Base-by-base conservation (phyloP, 768 basidiomycete species). In the Leucocoprinus birnbaumii region DNA sequence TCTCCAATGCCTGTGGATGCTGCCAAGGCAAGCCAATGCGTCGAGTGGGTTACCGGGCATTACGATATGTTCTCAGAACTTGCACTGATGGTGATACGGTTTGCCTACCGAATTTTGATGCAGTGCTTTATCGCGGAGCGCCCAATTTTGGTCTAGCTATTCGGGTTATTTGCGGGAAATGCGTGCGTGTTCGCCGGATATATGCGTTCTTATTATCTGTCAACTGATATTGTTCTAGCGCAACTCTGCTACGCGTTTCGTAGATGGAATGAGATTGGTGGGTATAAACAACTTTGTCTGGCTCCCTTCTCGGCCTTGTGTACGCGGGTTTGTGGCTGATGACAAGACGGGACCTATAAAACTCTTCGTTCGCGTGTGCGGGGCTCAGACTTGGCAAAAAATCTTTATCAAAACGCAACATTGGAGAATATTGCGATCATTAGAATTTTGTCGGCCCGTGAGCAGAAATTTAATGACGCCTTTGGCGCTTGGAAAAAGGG, bases 131-230 rank as follows among this genome's bases (percentile, higher is more conserved):
- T 83, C 88, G 14, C 75, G 88, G 47, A 91, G 89, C 63, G 82
- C 89, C 7, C 89, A 91, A 62, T 86, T 85, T 62, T 91, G 89
- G 89, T 89, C 89, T 3, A 89, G 87, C 54, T 91, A 90, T 67
- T 91, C 89, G 2, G 89, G 89, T 0, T 90, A 91, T 68, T 74
- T 91, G 48, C 80, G 89, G 42, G 88, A 91, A 75, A 76, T 88
- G 54, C 81, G 89, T 87, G 64, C 66, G 87, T 82, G 41, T 46
- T 49, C n/a, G 37, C 50, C 49, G 21, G 40, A 10, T 34, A 34
- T 51, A 27, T 22, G 22, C 25, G n/a, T 26, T 55, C 47, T 59
- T 60, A 55, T 44, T 48, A 53, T 49, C 31, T 31, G 45, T 49
- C 13, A 38, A 48, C 38, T 24, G 13, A 21, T 25, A 6, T 38